These are phyloP conservation scores for Phytophthora citrophthora DNA, from an alignment of 352 stramenopile species.

Conservation along the genomic window DNA sequence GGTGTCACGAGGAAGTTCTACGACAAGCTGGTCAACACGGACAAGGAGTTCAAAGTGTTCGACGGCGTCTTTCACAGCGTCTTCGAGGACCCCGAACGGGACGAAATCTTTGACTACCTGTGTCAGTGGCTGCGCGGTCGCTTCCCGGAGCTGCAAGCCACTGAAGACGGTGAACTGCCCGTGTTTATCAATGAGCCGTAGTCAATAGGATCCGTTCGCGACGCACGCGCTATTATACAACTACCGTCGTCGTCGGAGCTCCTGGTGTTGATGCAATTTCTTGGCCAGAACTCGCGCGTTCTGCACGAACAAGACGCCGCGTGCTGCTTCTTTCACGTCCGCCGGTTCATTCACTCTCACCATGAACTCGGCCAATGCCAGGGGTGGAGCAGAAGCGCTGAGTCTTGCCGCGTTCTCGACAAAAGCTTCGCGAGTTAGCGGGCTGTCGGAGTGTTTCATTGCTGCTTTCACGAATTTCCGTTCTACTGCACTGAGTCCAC, in stretches of 20 bases:
- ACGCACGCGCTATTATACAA: background rate
- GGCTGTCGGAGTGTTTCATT: slow-evolving; percentile 4
- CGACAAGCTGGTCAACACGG: slow-evolving; percentile 38
- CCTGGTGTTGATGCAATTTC: slow-evolving; percentile 14
- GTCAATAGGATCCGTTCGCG: slow-evolving; percentile 17
- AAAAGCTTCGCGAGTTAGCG: slow-evolving; percentile 10
- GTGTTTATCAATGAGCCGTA: slow-evolving; percentile 14
- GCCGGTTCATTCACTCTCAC: background rate
- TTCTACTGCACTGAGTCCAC: slow-evolving; percentile 7
- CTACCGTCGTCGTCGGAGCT: slow-evolving; percentile 16
- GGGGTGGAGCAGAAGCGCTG: background rate
- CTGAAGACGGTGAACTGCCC: background rate
- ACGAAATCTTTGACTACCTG: slow-evolving; percentile 29
- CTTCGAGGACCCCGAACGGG: slow-evolving; percentile 55
- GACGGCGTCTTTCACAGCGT: slow-evolving; percentile 55
- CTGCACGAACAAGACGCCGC: slow-evolving; percentile 15
- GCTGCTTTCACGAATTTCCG: slow-evolving; percentile 24
- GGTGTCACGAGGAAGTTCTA: slow-evolving; percentile 38
- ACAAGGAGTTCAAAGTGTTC: slow-evolving; percentile 63
- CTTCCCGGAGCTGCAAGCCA: slow-evolving; percentile 14
- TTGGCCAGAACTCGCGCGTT: slow-evolving; percentile 11
- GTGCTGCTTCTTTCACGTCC: background rate
- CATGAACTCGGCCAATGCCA: slow-evolving; percentile 13
- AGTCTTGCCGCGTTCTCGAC: slow-evolving; percentile 17
- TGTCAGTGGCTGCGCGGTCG: slow-evolving; percentile 17